Percentiles rank a stretch among this genome's conserved stretches.
Evolutionary conservation across 768 basidiomycete species (phyloP).

Genomic region (Naganishia antarctica): DNA sequence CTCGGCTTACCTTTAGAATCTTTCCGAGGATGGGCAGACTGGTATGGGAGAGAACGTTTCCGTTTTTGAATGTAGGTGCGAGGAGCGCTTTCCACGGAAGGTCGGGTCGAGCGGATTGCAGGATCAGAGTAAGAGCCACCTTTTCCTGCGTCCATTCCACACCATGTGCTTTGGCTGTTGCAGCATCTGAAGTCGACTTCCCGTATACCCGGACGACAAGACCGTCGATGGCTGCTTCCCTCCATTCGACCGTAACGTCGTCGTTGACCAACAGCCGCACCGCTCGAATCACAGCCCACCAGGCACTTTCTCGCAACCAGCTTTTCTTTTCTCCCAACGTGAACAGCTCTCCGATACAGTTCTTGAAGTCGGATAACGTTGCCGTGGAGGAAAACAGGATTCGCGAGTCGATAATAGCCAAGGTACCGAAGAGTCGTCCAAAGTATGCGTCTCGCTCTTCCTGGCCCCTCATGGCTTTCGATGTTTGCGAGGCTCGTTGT

Average conservation of each 20-base stretch:
- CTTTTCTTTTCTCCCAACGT: slow-evolving; percentile 74
- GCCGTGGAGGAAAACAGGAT: slow-evolving; percentile 64
- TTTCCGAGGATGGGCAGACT: slow-evolving; percentile 70
- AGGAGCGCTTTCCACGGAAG: slow-evolving; percentile 65
- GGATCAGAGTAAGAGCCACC: slow-evolving; percentile 67
- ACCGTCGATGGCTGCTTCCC: slow-evolving; percentile 58
- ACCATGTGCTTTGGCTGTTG: slow-evolving; percentile 36
- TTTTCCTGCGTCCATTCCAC: slow-evolving; percentile 80
- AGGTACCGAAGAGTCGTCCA: slow-evolving; percentile 84
- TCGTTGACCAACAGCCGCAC: slow-evolving; percentile 60
- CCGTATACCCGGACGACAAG: slow-evolving; percentile 58
- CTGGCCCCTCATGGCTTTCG: slow-evolving; percentile 75
- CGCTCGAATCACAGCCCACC: slow-evolving; percentile 71
- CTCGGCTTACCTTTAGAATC: slow-evolving; percentile 67
- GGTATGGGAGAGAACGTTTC: slow-evolving; percentile 62
- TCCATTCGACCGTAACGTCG: slow-evolving; percentile 56
- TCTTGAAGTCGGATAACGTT: slow-evolving; percentile 58
- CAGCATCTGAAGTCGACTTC: slow-evolving; percentile 41
- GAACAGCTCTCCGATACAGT: slow-evolving; percentile 61
- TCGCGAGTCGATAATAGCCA: slow-evolving; percentile 76
- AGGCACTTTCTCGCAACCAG: slow-evolving; percentile 85
- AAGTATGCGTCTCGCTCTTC: slow-evolving; percentile 91
- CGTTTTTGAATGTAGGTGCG: slow-evolving; percentile 70
- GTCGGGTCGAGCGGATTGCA: slow-evolving; percentile 61
- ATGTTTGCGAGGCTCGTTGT: slow-evolving; percentile 63